Conservation (phyloP, 2,329 filamentous ascomycete species). For the Hypoxylon sp. region DNA sequence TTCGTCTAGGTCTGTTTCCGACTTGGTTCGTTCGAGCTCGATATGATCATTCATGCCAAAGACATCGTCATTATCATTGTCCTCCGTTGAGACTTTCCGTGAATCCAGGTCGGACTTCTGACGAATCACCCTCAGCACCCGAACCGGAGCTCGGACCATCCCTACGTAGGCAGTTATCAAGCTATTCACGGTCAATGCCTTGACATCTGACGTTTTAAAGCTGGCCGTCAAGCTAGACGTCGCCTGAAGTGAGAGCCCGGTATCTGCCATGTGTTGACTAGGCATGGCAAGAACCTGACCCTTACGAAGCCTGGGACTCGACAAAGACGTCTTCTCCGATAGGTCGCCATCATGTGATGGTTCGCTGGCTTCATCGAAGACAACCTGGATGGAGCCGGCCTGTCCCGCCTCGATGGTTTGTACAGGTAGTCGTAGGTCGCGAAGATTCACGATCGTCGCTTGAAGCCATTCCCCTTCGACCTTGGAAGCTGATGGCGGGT, state of each 20-base stretch:
- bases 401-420: conserved; percentile 78
- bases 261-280: conserved; percentile 64
- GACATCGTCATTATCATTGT: conserved; percentile 63
- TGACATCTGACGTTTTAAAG: conserved; percentile 71
- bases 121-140: conserved; percentile 66
- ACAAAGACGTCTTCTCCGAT: conserved; percentile 42
- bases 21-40: conserved; percentile 47
- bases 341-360: conserved; percentile 38
- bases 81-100: conserved; percentile 47
- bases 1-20: conserved; percentile 38
- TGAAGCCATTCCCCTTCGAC: conserved; percentile 77
- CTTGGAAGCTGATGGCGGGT: conserved; percentile 59
- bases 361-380: conserved; percentile 58
- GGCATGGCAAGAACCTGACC: conserved; percentile 82
- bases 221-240: conserved; percentile 74
- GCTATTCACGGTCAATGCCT: conserved; percentile 69
- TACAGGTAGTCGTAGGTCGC: conserved; percentile 86
- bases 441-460: conserved; percentile 83
- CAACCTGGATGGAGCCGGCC: conserved; percentile 86
- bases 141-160: conserved; percentile 83
- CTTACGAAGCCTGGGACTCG: conserved; percentile 65
- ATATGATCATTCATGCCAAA: conserved; percentile 64
- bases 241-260: conserved; percentile 66
- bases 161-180: conserved; percentile 85
- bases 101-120: conserved; percentile 39